Evolutionary conservation across 2,329 filamentous ascomycete genomes (phyloP), one percentile per base, ranked within the genome.

Genomic region (Diaporthe amygdali): DNA sequence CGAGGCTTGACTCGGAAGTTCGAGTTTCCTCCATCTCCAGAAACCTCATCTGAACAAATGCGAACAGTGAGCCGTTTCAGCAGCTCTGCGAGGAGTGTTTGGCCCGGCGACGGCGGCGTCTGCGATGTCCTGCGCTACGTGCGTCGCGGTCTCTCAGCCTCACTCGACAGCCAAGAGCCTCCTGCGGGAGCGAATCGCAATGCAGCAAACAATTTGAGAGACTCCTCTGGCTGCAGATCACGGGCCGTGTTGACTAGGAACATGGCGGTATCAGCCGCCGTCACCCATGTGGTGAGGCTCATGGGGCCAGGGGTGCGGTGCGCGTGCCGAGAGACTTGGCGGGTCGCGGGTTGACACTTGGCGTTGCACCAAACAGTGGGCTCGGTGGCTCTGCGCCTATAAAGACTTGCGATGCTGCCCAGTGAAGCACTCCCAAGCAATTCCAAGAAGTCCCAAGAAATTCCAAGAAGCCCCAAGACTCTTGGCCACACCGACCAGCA

Each of bases 1-100:
- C 59, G 59, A 63, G 59, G 59, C 59, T 63, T 63, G 59, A 63
- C 59, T 34, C 59, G 59, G 59, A 63, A 63, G 59, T 47, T 63
- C 59, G 59, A 47, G 59, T 63, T 63, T 63, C 59, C 59, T 63
- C 59, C 59, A 63, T 49, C 54, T 25, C 54, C 59, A 63, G 59
- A 63, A 63, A 47, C 59, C 59, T 47, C 59, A 63, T 63, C 59
- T 63, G 59, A 63, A 63, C 41, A 63, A 37, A 6, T 63, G 32
- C 32, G 59, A 47, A 25, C 41, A 63, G 27, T 20, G 41, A 63
- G 59, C 59, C 27, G 59, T 63, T 63, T 63, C 59, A 63, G 59
- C 59, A 47, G 41, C 41, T 63, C 56, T 47, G 41, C 6, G 37
- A 34, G 14, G 56, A 15, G 56, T 63, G 56, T 63, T 34, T 63